Evolutionary conservation across 176 grass and related monocot genomes (phyloP), one percentile per base, ranked within the genome.

Genomic region (Elymus sibiricus): DNA sequence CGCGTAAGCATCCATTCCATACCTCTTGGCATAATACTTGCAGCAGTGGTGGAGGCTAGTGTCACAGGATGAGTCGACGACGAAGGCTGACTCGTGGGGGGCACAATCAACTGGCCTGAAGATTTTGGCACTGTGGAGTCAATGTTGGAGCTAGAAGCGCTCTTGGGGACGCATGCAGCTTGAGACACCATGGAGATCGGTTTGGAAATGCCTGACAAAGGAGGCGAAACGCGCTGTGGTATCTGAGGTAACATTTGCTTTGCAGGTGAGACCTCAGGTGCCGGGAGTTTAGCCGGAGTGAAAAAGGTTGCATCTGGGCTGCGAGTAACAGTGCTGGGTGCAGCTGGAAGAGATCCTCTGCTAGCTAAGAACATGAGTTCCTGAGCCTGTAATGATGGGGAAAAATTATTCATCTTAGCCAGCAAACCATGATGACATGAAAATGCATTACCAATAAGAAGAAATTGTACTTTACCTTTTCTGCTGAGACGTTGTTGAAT

Each of bases 361-460:
- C 88, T 93, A 24, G 97, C 97, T 58, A 96, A 75, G 43, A 91
- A 88, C 94, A 99, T 91, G 73, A 99, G 88, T 70, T 91, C 97
- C 86, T 94, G 92, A 70, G 88, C 97, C 97, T 99, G 74, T 75
- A 76, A 27, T 14, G 46, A 64, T 27, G 3, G 82, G 25, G 31
- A 86, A 76, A 44, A 63, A 79, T 60, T 42, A 51, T 47, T n/a
- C 34, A 42, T 56, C 74, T 74, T 74, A 62, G 70, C 43, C 10
- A 35, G 22, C 9, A 51, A 37, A 43, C 39, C 16, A 17, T 34
- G 49, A 21, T 24, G 47, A 51, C 61, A 80, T 34, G 15, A 37
- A 81, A 67, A 68, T 66, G 63, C 5, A 32, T 13, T 46, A 51
- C 74, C 17, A 35, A 47, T 60, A 10, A 7, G 21, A 25, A 55